phyloP scores from a whole-genome alignment of 129 eudicot species.

The Saposhnikovia divaricata region DNA sequence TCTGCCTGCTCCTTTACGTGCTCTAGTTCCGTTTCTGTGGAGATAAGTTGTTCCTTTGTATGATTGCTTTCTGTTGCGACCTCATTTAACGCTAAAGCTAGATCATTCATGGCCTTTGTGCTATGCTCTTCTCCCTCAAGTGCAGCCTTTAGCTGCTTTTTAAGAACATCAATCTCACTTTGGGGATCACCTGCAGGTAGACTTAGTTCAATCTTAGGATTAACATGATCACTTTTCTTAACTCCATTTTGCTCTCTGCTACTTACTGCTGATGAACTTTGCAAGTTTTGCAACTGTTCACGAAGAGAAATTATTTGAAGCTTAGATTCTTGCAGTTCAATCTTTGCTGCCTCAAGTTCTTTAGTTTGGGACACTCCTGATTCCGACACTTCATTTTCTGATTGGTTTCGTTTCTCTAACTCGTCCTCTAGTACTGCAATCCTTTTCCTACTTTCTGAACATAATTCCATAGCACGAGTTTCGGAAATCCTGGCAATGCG shows the following conservation, averaged over 20 bases:
- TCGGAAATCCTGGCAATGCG: conserved; percentile 3
- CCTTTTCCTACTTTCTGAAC: conserved; percentile 21
- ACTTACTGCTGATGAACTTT: conserved; percentile 7
- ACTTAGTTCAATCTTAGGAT: conserved; percentile 4
- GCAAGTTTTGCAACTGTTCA: conserved; percentile 27
- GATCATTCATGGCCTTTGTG: conserved; percentile 77
- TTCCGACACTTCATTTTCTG: conserved; percentile 39
- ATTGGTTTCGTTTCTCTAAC: conserved; percentile 33
- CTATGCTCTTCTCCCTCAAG: conserved; percentile 61
- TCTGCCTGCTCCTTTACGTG: conserved; percentile 30
- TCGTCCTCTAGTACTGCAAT: conserved; percentile 47
- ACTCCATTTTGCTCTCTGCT: neutral
- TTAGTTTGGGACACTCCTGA: conserved; percentile 17
- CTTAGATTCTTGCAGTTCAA: conserved; percentile 56
- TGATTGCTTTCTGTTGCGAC: conserved; percentile 55
- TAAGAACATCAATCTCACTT: conserved; percentile 39
- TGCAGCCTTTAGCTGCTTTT: conserved; percentile 42
- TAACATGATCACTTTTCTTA: neutral
- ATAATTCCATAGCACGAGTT: conserved; percentile 8
- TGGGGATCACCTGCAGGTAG: conserved; percentile 16
- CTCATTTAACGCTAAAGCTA: conserved; percentile 70
- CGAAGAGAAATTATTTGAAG: conserved; percentile 32
- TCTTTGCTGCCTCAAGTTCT: conserved; percentile 39
- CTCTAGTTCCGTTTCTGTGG: conserved; percentile 27
- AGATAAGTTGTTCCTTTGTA: conserved; percentile 37